Evolutionary conservation across 257 asterid species (phyloP).

Genomic region (Nicotiana undulata): DNA sequence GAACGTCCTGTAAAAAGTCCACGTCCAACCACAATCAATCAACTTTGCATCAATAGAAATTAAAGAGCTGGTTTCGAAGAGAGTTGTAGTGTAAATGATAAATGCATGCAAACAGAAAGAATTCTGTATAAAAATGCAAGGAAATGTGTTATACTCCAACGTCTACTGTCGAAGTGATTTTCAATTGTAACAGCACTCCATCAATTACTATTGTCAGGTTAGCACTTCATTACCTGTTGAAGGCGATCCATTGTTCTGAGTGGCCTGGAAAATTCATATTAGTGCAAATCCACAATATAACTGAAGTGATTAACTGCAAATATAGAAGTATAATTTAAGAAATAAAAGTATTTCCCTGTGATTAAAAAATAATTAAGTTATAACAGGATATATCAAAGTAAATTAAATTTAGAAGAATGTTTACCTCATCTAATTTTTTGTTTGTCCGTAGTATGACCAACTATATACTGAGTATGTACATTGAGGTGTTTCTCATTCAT

Average conservation of each 20-base stretch:
- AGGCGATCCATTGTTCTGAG: slow-evolving; percentile 55
- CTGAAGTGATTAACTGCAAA: no score
- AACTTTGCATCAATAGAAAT: not conserved
- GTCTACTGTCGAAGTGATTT: not conserved
- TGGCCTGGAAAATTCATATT: slow-evolving; percentile 61
- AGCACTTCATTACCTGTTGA: slow-evolving; percentile 36
- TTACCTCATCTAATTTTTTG: no score
- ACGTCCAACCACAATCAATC: not conserved
- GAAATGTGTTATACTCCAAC: not conserved
- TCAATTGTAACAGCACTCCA: not conserved
- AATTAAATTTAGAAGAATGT: no score
- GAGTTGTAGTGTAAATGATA: not conserved
- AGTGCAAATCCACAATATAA: no score
- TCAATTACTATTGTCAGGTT: not conserved
- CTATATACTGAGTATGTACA: no score
- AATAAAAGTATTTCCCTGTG: no score
- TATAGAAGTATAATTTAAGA: no score
- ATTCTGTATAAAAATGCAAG: not conserved
- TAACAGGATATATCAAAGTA: no score
- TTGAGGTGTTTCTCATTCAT: no score
- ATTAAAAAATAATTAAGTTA: no score
- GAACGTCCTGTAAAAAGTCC: slow-evolving; percentile 37
- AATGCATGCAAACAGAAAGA: not conserved
- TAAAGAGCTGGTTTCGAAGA: not conserved
- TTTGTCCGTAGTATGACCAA: no score